Evolutionary conservation across 2,329 filamentous ascomycete species (phyloP), one percentile per base, ranked within the genome.

Genomic region (Coniella vitis): DNA sequence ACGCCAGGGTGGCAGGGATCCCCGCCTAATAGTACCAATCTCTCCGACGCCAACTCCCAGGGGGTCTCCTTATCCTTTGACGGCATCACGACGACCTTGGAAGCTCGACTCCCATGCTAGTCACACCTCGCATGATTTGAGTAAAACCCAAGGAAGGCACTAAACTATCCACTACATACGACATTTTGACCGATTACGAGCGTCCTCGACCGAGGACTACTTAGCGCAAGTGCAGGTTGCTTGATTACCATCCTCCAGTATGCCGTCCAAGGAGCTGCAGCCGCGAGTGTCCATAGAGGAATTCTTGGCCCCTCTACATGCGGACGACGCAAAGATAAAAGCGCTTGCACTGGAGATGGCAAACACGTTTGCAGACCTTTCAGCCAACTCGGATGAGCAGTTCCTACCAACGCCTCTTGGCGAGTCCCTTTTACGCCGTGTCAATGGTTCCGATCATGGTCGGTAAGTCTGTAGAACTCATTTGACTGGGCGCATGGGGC

Each of bases 381-480:
- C 79, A 19, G 71, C 73, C 48, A 63, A 77, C 32, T 78, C 77
- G 1, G 51, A 63, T 19, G 65, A 75, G 35, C 79, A 83, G 59
- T 83, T 83, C 57, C 62, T 83, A 31, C 69, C 78, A 10, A 83
- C 79, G 3, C 79, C 79, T 40, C 79, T 83, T 56, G 77, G 76
- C 3, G 78, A 81, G 54, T 74, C 75, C 7, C 73, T 83, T 46
- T 59, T 83, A 54, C 69, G 74, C 34, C 76, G 74, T 10, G 64
- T 68, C 10, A 64, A 63, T 19, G 59, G 60, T 45, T 65, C 68
- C 54, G 68, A 67, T 52, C 47, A 51, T 51, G 71, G 73, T 61
- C 64, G 75, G 78, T 76, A 66, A 66, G 78, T 66, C 52, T 45
- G 49, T 40, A 38, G 29, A 42, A 22, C 42, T 29, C 21, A 12